These are phyloP conservation scores for Rubia peregrina DNA, from an alignment of 305 asterid genomes.

Conservation along the genomic window DNA sequence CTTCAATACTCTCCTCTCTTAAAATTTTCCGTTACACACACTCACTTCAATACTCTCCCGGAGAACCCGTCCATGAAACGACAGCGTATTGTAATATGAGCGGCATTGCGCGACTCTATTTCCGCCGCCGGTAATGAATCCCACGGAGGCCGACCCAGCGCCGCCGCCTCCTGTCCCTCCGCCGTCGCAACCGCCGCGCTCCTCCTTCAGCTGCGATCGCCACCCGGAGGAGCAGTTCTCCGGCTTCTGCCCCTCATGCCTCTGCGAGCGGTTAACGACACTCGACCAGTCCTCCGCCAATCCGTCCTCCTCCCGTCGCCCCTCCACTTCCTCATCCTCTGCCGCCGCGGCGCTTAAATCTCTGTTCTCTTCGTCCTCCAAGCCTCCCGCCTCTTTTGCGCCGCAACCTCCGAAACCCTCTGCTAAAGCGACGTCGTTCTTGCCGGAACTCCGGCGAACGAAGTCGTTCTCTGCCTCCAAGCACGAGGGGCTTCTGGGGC, in stretches of 20 bases:
- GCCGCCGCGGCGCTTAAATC: conserved; percentile 72
- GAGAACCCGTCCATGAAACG: not conserved
- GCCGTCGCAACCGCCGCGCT: conserved; percentile 81
- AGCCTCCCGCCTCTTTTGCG: conserved; percentile 30
- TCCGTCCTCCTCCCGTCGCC: conserved; percentile 48
- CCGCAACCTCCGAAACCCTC: conserved; percentile 45
- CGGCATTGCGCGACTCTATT: conserved; percentile 26
- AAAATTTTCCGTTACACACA: not conserved
- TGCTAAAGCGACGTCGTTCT: conserved; percentile 35
- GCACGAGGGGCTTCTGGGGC: conserved; percentile 58
- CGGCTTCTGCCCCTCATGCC: conserved; percentile 90
- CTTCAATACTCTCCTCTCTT: conserved; percentile 6
- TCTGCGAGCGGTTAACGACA: conserved; percentile 85
- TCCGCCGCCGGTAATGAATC: conserved; percentile 61
- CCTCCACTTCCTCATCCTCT: conserved; percentile 70
- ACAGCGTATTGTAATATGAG: conserved; percentile 14
- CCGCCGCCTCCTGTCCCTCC: conserved; percentile 77
- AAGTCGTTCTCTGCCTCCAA: conserved; percentile 85
- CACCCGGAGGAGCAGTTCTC: conserved; percentile 84
- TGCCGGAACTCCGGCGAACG: conserved; percentile 79
- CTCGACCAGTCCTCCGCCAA: conserved; percentile 59
- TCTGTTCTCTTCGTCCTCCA: conserved; percentile 36
- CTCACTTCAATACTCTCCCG: not conserved
- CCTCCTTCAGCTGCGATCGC: conserved; percentile 86
- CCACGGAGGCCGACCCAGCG: conserved; percentile 69